A percentile compares a stretch with the other conserved stretches of the same genome.
These are phyloP conservation scores for Venturia carpophila DNA, from an alignment of 2,329 filamentous ascomycete species.

Conservation along the genomic window DNA sequence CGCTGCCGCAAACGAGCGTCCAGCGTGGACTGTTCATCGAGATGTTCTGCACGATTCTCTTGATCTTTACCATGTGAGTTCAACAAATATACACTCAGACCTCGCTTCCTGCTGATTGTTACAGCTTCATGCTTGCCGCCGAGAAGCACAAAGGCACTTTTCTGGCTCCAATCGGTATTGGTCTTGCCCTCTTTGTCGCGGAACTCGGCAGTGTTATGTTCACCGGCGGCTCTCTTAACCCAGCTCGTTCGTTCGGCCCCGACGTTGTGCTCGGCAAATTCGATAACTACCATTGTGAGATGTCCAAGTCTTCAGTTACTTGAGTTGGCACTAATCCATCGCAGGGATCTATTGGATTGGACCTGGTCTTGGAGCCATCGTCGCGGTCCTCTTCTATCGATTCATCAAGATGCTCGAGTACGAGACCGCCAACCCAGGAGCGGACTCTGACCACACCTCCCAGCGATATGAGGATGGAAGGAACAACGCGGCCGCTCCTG, in stretches of 20 bases:
- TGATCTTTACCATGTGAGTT: constrained; percentile 40
- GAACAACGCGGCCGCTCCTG: not conserved
- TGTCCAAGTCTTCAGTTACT: not conserved
- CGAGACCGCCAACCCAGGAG: constrained; percentile 43
- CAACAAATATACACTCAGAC: not conserved
- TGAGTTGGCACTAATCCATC: not conserved
- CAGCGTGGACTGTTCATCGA: constrained; percentile 42
- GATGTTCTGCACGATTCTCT: constrained; percentile 43
- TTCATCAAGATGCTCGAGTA: constrained; percentile 44
- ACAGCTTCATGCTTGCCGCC: constrained; percentile 34
- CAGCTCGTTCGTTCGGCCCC: constrained; percentile 43
- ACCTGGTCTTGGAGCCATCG: constrained; percentile 37
- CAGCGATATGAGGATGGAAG: not conserved
- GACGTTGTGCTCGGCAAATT: constrained; percentile 38
- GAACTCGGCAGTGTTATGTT: constrained; percentile 41
- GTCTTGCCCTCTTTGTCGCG: constrained; percentile 39
- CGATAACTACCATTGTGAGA: constrained; percentile 38
- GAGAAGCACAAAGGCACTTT: constrained; percentile 36
- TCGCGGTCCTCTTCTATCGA: constrained; percentile 43
- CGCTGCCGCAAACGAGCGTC: constrained; percentile 32
- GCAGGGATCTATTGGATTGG: constrained; percentile 42
- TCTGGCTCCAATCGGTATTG: constrained; percentile 36
- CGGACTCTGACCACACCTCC: constrained; percentile 26
- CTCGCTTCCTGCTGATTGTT: not conserved
- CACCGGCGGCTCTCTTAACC: constrained; percentile 42